phyloP scores from a whole-genome alignment of 2,329 filamentous ascomycete genomes.

The Fusarium clavum region DNA sequence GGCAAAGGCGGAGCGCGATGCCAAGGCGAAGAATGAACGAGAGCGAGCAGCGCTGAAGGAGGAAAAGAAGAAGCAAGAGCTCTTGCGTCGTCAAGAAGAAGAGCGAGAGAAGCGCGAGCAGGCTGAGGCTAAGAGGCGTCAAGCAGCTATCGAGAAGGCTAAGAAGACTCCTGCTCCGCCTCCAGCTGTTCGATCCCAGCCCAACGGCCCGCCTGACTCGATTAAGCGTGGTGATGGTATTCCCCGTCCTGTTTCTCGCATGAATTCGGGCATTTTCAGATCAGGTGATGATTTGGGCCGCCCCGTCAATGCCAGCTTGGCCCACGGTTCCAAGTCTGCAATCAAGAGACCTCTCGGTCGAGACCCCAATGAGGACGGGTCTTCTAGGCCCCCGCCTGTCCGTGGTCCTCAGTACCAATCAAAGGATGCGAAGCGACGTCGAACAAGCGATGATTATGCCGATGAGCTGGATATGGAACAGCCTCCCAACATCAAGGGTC shows the following conservation, averaged over 20 bases:
- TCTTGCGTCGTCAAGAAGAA: slow-evolving; percentile 68
- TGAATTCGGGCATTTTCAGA: slow-evolving; percentile 65
- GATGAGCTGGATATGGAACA: slow-evolving; percentile 70
- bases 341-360: slow-evolving; percentile 80
- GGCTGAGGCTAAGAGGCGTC: slow-evolving; percentile 74
- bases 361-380: slow-evolving; percentile 68
- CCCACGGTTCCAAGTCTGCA: slow-evolving; percentile 69
- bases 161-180: slow-evolving; percentile 73
- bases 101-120: slow-evolving; percentile 72
- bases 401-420: slow-evolving; percentile 73
- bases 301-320: slow-evolving; percentile 69
- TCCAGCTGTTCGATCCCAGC: slow-evolving; percentile 67
- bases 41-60: slow-evolving; percentile 57
- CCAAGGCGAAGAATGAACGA: slow-evolving; percentile 72
- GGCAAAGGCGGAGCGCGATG: slow-evolving; percentile 81
- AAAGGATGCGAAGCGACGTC: slow-evolving; percentile 82
- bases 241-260: slow-evolving; percentile 65
- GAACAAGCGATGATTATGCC: slow-evolving; percentile 78
- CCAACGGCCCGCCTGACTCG: slow-evolving; percentile 61
- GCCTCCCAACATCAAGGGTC: slow-evolving; percentile 75
- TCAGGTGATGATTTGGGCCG: slow-evolving; percentile 70
- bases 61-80: slow-evolving; percentile 71
- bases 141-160: slow-evolving; percentile 71
- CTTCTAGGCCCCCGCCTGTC: slow-evolving; percentile 57
- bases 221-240: slow-evolving; percentile 50